These are phyloP conservation scores for Phytopythium oedochilum DNA, from an alignment of 352 stramenopile genomes.

Conservation along the genomic window DNA sequence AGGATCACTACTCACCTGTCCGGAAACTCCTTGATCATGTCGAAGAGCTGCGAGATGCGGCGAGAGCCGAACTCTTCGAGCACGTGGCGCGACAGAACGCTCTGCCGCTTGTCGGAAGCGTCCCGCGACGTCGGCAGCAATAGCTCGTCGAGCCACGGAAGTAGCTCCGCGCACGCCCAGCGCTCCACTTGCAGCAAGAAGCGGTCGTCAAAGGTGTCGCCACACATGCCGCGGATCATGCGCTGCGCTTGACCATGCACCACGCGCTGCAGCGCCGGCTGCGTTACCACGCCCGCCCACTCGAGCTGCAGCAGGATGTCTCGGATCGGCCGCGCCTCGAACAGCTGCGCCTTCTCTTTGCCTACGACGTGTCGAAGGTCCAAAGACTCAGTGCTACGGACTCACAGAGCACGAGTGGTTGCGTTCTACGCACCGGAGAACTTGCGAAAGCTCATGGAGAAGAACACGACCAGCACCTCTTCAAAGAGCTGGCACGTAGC, in stretches of 20 bases:
- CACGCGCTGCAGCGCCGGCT: conserved; percentile 44
- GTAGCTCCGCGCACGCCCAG: conserved; percentile 43
- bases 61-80: conserved; percentile 59
- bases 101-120: conserved; percentile 27
- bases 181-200: conserved; percentile 42
- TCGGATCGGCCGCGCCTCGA: conserved; percentile 42
- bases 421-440: conserved; percentile 26
- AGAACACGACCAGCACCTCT: conserved; percentile 61
- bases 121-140: conserved; percentile 20
- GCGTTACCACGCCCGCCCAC: conserved; percentile 43
- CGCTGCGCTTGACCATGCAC: conserved; percentile 53
- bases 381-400: no score
- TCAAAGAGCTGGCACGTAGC: conserved; percentile 52
- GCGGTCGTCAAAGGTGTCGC: conserved; percentile 44
- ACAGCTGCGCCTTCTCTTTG: conserved; percentile 46
- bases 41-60: conserved; percentile 94
- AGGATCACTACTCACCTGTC: conserved; percentile 69
- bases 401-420: no score
- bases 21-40: conserved; percentile 96
- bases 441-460: conserved; percentile 70
- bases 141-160: conserved; percentile 59
- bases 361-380: conserved; percentile 1
- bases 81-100: conserved; percentile 46
- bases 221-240: conserved; percentile 38
- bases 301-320: conserved; percentile 48